Base-by-base conservation (phyloP, 257 asterid species). In the Nicotiana tomentosiformis region DNA sequence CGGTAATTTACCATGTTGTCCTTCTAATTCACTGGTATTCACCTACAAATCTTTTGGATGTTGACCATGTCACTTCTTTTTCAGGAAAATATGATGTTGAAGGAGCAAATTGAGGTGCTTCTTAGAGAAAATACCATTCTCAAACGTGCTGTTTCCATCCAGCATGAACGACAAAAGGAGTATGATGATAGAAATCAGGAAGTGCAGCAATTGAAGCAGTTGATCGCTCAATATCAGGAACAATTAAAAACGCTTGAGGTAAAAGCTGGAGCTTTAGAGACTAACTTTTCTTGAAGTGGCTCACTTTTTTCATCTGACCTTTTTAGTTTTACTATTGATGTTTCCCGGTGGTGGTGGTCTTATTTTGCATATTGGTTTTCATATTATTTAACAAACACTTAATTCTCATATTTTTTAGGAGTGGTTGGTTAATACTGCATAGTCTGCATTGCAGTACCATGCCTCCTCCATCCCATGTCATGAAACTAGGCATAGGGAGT, bases 101-200 rank as follows among this genome's bases (percentile, higher is more conserved):
- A 90, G 91, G 99, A 90, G 87, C 97, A 92, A 86, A 85, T 86
- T 70, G 97, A 89, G 81, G 87, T 82, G 43, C 87, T 85, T 84
- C 82, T 90, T 43, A 84, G 86, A 20, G 95, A 95, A 67, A 95
- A 93, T 81, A 56, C 84, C 80, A 86, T 94, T 86, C 97, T 95
- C 66, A 95, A 93, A 79, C 92, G 99, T 53, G 99, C 97, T 3
- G 97, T 93, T 6, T 82, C 95, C 29, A 91, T 93, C 85, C 97
- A 93, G 82, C 95, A 88, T 32, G 97, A 93, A 83, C 93, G 98
- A 20, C 98, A 92, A 83, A 95, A 90, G 81, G 99, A 93, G 85
- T 82, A 83, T 68, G 99, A 95, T 20, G 93, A 88, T 84, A 91
- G 82, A 89, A 91, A 83, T 83, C 90, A 81, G 72, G 98, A 93